Base-by-base conservation (phyloP, 805 yeast genomes). In the Candida hispaniensis region DNA sequence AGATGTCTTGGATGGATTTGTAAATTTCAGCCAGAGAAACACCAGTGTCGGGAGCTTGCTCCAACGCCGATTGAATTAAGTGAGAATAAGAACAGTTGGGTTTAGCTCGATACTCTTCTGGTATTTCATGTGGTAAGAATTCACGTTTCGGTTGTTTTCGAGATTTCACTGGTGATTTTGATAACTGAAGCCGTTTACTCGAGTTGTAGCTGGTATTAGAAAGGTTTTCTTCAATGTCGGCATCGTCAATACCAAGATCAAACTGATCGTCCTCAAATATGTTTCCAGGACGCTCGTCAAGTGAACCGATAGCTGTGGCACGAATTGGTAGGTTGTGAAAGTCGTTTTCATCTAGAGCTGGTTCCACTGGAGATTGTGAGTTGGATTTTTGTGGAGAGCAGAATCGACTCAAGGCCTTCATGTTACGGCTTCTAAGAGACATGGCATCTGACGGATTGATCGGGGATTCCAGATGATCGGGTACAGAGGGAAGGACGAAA, bases 11-110 rank as follows among this genome's bases (percentile, higher is more conserved):
- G 30, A 91, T 85, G 1, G 83, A 81, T 36, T 78, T 79, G 56
- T 83, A 79, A 28, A 91, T 82, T 44, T 86, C 96, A 0, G 85
- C 74, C 25, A 79, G 59, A 2, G 86, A 73, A 73, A 83, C 71
- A 15, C 94, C 94, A 30, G 72, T 66, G 18, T 69, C 73, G 0
- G 75, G 69, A 0, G 79, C 71, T 24, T 75, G 70, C 42, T 79
- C 68, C 42, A 91, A 60, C 39, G 93, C 86, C 6, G 76, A 73
- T 3, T 88, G 76, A 23, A 91, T 78, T 49, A 91, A 64, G 25
- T 76, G 73, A 12, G 93, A 81, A 52, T 81, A 80, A 1, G 94
- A 78, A 33, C 74, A 66, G 7, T 75, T 67, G 1, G 98, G 98
- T 53, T 88, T 91, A 8, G 74, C 67, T 46, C 94, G 68, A 55